Conservation (phyloP, 495 filamentous ascomycete genomes). For the Aspergillus campestris region DNA sequence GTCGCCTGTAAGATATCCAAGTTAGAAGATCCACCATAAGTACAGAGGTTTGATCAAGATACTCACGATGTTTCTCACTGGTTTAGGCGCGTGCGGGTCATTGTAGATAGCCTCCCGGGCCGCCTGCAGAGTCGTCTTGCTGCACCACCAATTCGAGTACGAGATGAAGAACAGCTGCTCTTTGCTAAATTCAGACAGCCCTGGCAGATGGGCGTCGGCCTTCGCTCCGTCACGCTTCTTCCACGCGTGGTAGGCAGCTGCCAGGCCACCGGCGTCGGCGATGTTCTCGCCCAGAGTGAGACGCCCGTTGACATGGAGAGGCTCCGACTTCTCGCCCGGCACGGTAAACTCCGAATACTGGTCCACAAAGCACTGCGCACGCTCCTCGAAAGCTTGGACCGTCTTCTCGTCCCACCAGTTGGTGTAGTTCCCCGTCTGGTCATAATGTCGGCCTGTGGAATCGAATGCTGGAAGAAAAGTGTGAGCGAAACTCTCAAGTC, state of each 20-base stretch:
- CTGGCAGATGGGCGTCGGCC: slow-evolving; percentile 53
- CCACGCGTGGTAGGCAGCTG: slow-evolving; percentile 61
- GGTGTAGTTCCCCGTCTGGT: slow-evolving; percentile 56
- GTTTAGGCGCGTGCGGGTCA: slow-evolving; percentile 57
- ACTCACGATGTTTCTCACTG: slow-evolving; percentile 50
- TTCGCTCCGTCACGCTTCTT: slow-evolving; percentile 43
- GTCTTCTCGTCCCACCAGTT: slow-evolving; percentile 67
- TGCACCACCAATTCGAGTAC: slow-evolving; percentile 62
- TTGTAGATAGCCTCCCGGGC: slow-evolving; percentile 48
- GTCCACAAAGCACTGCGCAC: slow-evolving; percentile 61
- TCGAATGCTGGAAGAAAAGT: slow-evolving; percentile 50
- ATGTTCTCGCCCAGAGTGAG: slow-evolving; percentile 70
- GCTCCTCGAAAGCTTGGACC: slow-evolving; percentile 51
- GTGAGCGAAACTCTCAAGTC: no score
- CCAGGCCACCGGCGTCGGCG: slow-evolving; percentile 64
- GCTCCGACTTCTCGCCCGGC: slow-evolving; percentile 41
- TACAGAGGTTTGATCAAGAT: not conserved
- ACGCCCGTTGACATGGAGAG: slow-evolving; percentile 57
- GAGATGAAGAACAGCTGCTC: slow-evolving; percentile 68
- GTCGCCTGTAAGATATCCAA: slow-evolving; percentile 34
- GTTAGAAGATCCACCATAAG: not conserved
- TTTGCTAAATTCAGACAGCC: slow-evolving; percentile 54
- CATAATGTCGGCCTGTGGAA: slow-evolving; percentile 57
- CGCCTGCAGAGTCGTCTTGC: slow-evolving; percentile 49
- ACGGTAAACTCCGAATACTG: slow-evolving; percentile 61